Conservation (phyloP, 202 grass and related monocot species). For the Cymbopogon flexuosus region DNA sequence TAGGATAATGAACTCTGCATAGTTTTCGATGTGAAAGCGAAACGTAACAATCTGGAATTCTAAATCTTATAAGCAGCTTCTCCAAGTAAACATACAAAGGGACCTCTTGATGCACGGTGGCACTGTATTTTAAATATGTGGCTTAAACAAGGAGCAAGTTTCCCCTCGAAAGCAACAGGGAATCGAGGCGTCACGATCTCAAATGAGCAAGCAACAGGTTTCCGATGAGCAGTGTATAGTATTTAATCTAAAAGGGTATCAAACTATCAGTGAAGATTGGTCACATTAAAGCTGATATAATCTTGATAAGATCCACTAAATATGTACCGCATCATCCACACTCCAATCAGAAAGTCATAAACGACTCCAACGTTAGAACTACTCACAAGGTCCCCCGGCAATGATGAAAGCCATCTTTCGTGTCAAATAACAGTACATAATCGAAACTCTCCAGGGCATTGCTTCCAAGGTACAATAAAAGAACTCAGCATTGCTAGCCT, state of each 20-base stretch:
- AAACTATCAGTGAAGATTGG: conserved; percentile 8
- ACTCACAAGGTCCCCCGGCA: conserved; percentile 16
- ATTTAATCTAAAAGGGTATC: conserved; percentile 21
- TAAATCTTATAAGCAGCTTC: conserved; percentile 22
- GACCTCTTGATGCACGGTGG: neutral
- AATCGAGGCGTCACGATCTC: conserved; percentile 49
- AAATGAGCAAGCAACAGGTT: conserved; percentile 22
- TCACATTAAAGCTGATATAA: conserved; percentile 11
- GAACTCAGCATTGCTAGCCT: neutral
- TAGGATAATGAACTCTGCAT: conserved; percentile 39
- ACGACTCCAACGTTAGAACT: conserved; percentile 11
- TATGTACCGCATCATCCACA: neutral
- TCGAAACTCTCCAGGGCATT: neutral
- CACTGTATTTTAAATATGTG: conserved; percentile 8
- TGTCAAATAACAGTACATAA: conserved; percentile 15
- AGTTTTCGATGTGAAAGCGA: conserved; percentile 47
- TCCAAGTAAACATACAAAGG: conserved; percentile 18
- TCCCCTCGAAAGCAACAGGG: conserved; percentile 35
- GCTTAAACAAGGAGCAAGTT: conserved; percentile 21
- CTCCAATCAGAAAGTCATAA: conserved; percentile 26
- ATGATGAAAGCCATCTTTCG: conserved; percentile 22
- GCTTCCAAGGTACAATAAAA: neutral
- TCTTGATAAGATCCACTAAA: conserved; percentile 21
- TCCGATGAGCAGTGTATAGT: conserved; percentile 6
- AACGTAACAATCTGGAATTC: conserved; percentile 41